phyloP scores from a whole-genome alignment of 768 basidiomycete genomes.

The Rubroboletus satanas region DNA sequence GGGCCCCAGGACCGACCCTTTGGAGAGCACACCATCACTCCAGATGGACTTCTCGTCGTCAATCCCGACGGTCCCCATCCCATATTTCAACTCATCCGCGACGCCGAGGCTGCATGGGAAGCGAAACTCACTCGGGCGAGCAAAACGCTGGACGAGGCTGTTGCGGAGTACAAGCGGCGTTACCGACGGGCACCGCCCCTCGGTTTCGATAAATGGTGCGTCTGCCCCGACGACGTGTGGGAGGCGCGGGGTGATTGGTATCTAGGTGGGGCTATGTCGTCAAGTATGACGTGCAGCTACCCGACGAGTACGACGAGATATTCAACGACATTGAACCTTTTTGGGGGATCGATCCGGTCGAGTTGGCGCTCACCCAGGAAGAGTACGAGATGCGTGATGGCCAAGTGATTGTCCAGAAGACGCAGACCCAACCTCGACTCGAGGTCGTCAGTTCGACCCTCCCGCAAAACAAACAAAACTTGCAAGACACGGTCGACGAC shows the following conservation, averaged over 20 bases:
- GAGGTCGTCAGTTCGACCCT: constrained; percentile 17
- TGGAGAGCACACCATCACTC: constrained; percentile 20
- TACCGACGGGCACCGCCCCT: constrained; percentile 36
- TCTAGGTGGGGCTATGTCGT: constrained; percentile 37
- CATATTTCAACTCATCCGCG: constrained; percentile 39
- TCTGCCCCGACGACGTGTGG: neutral
- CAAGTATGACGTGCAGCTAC: constrained; percentile 37
- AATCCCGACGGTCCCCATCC: constrained; percentile 39
- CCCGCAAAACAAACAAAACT: neutral
- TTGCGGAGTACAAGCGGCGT: constrained; percentile 36
- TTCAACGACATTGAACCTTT: constrained; percentile 34
- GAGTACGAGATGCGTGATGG: constrained; percentile 15
- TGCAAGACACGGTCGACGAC: constrained; percentile 2
- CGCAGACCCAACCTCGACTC: neutral
- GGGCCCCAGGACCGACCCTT: neutral
- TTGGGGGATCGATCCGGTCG: constrained; percentile 34
- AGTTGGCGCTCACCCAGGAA: constrained; percentile 18
- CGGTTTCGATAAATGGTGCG: constrained; percentile 44
- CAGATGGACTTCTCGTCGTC: constrained; percentile 33
- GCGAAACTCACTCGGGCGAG: constrained; percentile 34
- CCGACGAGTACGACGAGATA: constrained; percentile 49
- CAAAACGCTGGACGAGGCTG: constrained; percentile 35
- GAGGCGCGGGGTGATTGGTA: constrained; percentile 12
- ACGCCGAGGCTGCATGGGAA: constrained; percentile 37
- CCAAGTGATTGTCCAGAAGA: constrained; percentile 28